Base-by-base conservation (phyloP, 495 filamentous ascomycete genomes). In the Cercophora scortea region DNA sequence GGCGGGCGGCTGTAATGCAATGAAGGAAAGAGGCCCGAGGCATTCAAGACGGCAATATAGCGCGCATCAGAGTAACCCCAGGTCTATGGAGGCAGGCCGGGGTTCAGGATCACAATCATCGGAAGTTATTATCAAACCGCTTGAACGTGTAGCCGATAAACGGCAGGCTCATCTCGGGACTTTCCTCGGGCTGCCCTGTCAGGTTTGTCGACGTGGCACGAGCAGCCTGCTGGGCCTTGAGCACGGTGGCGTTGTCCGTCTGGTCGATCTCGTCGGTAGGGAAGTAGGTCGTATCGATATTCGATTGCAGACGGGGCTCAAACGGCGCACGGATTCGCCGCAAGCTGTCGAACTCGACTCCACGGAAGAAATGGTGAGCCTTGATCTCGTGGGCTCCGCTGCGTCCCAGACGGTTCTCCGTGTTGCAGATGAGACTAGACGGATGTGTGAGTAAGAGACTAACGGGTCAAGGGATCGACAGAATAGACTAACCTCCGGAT, bases 131-230 rank as follows among this genome's bases (percentile, higher is more conserved):
- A 72, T 96, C 92, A 70, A 98, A 98, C 52, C 93, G 86, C 77
- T 96, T 97, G 77, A 95, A 98, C 16, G 93, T 98, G 66, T 98
- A 98, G 18, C 93, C 93, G 61, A 97, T 95, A 67, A 98, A 98
- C 3, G 93, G 93, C 63, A 97, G 68, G 66, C 84, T 90, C 82
- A 97, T 89, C 77, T 96, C 94, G n/a, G 78, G 78, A 32, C 71
- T 71, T 52, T 81, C 77, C 43, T 75, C 72, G 47, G 60, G 61
- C 55, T 69, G 70, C 13, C 18, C 45, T 19, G n/a, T 10, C 33
- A 43, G 38, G 55, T 60, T n/a, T 45, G 50, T 53, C 50, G 52
- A 41, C 42, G 47, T 54, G 51, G 42, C 52, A 41, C 59, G 61
- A 50, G 74, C 69, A 71, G 65, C 81, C 80, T 76, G 89, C 48